Percentiles rank a stretch among this genome's conserved stretches.
phyloP scores from a whole-genome alignment of 78 protist genomes.

The Salpingoeca rosetta region DNA sequence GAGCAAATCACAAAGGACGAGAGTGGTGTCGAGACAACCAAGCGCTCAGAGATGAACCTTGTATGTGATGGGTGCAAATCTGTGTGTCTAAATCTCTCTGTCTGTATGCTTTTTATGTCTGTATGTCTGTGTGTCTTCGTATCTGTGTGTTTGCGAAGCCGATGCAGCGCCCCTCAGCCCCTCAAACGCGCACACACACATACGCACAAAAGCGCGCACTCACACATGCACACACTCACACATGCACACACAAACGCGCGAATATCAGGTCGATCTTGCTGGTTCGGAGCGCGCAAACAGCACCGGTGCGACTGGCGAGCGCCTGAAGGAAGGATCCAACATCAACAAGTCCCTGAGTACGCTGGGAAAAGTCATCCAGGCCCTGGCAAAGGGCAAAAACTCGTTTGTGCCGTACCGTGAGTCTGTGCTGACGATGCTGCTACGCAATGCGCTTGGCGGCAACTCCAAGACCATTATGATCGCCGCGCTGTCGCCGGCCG shows the following conservation, averaged over 20 bases:
- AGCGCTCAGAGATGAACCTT: neutral
- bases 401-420: constrained; percentile 78
- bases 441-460: constrained; percentile 50
- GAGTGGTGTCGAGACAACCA: neutral
- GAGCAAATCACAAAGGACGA: constrained; percentile 3
- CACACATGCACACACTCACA: neutral
- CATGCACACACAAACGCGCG: constrained; percentile 9
- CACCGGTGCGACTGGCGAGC: constrained; percentile 55
- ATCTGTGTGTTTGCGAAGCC: constrained; percentile 60
- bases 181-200: too few relatives aligned
- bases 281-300: constrained; percentile 54
- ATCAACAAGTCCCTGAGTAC: constrained; percentile 52
- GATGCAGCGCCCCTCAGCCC: too few relatives aligned
- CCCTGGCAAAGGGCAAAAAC: neutral
- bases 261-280: constrained; percentile 52
- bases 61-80: neutral
- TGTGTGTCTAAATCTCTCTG: too few relatives aligned
- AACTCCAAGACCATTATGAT: constrained; percentile 66
- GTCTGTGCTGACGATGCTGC: constrained; percentile 70
- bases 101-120: neutral
- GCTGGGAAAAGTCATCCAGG: constrained; percentile 58
- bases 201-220: neutral
- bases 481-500: constrained; percentile 55
- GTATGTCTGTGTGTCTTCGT: constrained; percentile 19
- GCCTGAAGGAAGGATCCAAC: constrained; percentile 42